Conservation (phyloP, 2,329 filamentous ascomycete genomes). For the Biscogniauxia sp. region DNA sequence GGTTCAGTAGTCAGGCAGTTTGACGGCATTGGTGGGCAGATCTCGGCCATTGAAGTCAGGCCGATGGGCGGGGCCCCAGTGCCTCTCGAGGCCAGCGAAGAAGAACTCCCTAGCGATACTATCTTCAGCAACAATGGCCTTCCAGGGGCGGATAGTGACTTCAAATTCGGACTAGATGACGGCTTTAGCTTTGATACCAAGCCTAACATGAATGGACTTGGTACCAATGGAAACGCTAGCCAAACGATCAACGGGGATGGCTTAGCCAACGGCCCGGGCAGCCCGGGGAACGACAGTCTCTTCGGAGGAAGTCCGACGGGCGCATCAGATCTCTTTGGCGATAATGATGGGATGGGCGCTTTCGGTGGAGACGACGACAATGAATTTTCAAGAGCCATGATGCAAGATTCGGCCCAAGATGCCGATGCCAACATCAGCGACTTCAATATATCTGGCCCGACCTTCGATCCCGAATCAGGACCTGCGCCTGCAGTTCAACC, state of each 20-base stretch:
- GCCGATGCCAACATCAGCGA: slow-evolving; percentile 35
- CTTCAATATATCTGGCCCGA: slow-evolving; percentile 41
- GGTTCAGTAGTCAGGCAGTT: slow-evolving; percentile 75
- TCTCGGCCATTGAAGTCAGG: slow-evolving; percentile 82
- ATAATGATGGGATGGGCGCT: slow-evolving; percentile 61
- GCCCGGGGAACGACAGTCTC: slow-evolving; percentile 73
- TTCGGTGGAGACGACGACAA: slow-evolving; percentile 84
- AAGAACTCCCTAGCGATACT: slow-evolving; percentile 61
- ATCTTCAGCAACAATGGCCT: slow-evolving; percentile 73
- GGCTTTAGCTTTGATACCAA: slow-evolving; percentile 34
- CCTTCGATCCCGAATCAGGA: slow-evolving; percentile 29
- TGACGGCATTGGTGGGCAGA: slow-evolving; percentile 74
- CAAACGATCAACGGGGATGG: slow-evolving; percentile 35
- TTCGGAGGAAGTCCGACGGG: slow-evolving; percentile 73
- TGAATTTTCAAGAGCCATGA: slow-evolving; percentile 75
- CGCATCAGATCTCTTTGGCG: slow-evolving; percentile 81
- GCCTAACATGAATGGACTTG: slow-evolving; percentile 32
- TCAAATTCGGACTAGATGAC: slow-evolving; percentile 36
- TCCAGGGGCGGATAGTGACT: slow-evolving; percentile 54
- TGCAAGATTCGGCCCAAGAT: slow-evolving; percentile 41
- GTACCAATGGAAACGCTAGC: slow-evolving; percentile 31
- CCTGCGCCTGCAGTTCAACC: slow-evolving; percentile 29
- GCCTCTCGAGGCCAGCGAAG: slow-evolving; percentile 66
- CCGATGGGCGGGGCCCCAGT: slow-evolving; percentile 74
- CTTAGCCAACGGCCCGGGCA: slow-evolving; percentile 58